Evolutionary conservation across 306 rosid species (phyloP).

Genomic region (Crotalaria pallida): DNA sequence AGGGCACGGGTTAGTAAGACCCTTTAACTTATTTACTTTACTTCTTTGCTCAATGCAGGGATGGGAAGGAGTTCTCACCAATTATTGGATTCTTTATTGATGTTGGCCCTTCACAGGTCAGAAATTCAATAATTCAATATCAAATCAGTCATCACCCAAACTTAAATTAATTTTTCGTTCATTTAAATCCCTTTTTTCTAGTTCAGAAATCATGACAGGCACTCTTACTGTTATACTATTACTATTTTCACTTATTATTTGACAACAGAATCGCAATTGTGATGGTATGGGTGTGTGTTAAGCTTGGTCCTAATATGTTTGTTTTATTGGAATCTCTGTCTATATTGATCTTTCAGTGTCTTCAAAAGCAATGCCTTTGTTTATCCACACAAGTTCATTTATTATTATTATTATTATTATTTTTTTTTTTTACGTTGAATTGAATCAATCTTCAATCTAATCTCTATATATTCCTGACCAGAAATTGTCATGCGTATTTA

Average conservation of each 20-base stretch:
- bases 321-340: neutral
- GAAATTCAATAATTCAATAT: constrained; percentile 5
- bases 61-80: constrained; percentile 80
- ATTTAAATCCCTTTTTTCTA: neutral
- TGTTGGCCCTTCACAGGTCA: constrained; percentile 61
- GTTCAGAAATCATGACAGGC: neutral
- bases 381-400: neutral
- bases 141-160: neutral
- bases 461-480: neutral
- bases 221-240: neutral
- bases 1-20: too few species aligned
- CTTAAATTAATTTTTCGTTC: neutral
- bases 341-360: neutral
- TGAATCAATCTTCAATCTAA: neutral
- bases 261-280: constrained; percentile 1
- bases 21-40: neutral
- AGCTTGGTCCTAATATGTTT: neutral
- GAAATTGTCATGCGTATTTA: neutral
- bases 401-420: too few species aligned
- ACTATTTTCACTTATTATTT: neutral
- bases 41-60: constrained; percentile 38
- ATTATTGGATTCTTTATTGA: constrained; percentile 62
- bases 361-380: neutral
- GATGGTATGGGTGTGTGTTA: neutral
- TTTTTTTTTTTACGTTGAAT: neutral